phyloP scores from a whole-genome alignment of 1,284 basidiomycete species.

The Schizopora paradoxa region DNA sequence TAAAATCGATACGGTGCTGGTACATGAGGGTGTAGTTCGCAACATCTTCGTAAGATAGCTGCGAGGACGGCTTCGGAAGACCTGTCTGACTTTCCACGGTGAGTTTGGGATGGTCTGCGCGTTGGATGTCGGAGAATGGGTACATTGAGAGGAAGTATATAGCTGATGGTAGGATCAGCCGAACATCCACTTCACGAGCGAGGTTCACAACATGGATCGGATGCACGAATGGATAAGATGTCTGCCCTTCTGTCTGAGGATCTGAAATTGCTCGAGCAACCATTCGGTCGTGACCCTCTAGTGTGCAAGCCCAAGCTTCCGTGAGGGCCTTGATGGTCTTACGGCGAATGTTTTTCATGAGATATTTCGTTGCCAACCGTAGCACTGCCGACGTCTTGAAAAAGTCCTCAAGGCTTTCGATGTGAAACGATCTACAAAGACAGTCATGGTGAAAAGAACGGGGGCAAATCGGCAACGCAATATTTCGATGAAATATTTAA shows the following conservation, averaged over 20 bases:
- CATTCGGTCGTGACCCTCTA: slow-evolving; percentile 53
- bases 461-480: background rate
- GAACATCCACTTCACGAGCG: slow-evolving; percentile 46
- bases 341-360: slow-evolving; percentile 42
- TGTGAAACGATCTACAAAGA: slow-evolving; percentile 32
- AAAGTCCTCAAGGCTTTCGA: slow-evolving; percentile 43
- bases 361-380: slow-evolving; percentile 54
- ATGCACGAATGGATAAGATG: slow-evolving; percentile 54
- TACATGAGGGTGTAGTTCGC: slow-evolving; percentile 52
- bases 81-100: slow-evolving; percentile 32
- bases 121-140: slow-evolving; percentile 42
- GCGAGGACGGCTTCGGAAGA: slow-evolving; percentile 45
- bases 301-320: slow-evolving; percentile 48
- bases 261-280: slow-evolving; percentile 42
- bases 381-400: slow-evolving; percentile 48
- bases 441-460: slow-evolving; percentile 1
- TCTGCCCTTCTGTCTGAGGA: slow-evolving; percentile 26
- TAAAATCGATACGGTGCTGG: slow-evolving; percentile 46
- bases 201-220: slow-evolving; percentile 56
- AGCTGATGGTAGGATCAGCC: slow-evolving; percentile 44
- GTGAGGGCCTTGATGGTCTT: slow-evolving; percentile 45
- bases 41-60: slow-evolving; percentile 38
- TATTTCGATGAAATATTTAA: slow-evolving; percentile 1
- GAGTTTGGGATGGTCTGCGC: slow-evolving; percentile 51
- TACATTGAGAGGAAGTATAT: slow-evolving; percentile 59